These are phyloP conservation scores for Allantophomopsis lycopodina DNA, from an alignment of 2,329 filamentous ascomycete species.

Conservation along the genomic window DNA sequence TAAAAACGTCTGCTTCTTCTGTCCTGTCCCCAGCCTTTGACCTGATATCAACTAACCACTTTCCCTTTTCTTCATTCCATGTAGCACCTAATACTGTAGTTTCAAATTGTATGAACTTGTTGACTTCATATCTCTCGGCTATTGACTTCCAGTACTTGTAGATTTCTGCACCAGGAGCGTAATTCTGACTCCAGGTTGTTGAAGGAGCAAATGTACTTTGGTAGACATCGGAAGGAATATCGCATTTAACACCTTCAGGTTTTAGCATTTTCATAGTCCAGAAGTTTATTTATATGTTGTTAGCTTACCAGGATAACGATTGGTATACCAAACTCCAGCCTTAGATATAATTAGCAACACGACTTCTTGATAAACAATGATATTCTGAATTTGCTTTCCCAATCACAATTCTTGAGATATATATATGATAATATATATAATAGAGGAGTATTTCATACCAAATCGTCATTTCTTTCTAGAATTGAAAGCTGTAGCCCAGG, in stretches of 20 bases:
- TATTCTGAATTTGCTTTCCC: background rate
- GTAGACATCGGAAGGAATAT: conserved; percentile 58
- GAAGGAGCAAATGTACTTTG: conserved; percentile 54
- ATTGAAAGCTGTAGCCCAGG: conserved; percentile 50
- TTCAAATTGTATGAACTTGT: conserved; percentile 36
- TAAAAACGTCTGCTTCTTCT: conserved; percentile 24
- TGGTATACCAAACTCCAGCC: conserved; percentile 37
- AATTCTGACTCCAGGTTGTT: conserved; percentile 51
- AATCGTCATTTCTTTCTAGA: conserved; percentile 52
- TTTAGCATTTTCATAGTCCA: conserved; percentile 5
- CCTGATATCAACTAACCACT: conserved; percentile 17
- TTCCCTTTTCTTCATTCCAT: conserved; percentile 16
- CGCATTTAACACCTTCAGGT: conserved; percentile 54
- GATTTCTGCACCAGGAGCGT: conserved; percentile 53
- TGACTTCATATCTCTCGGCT: conserved; percentile 48
- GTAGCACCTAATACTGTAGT: conserved; percentile 12
- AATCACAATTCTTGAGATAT: background rate
- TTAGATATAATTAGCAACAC: conserved; percentile 6
- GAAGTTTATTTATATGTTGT: no score
- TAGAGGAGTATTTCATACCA: conserved; percentile 30
- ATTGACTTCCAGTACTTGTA: conserved; percentile 48
- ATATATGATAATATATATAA: no score
- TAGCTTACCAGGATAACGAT: conserved; percentile 8
- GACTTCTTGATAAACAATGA: background rate
- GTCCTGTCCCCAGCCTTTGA: conserved; percentile 16